Percentiles rank a stretch among this genome's conserved stretches.
Conservation (phyloP, 176 grass and related monocot genomes). For the Puccinellia tenuiflora region DNA sequence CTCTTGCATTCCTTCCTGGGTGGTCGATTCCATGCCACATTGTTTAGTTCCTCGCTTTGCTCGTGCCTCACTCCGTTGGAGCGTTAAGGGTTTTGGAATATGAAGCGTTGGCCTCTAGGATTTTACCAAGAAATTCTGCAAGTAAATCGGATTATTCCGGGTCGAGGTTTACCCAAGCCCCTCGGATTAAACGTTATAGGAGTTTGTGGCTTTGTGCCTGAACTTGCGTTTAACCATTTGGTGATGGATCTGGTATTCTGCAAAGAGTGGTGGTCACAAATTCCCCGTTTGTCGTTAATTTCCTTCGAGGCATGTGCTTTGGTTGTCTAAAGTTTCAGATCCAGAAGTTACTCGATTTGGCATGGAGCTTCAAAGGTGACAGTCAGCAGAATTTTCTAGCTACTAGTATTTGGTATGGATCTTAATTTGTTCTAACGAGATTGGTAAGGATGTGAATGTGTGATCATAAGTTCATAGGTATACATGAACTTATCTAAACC, state of each 20-base stretch:
- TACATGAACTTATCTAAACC: background rate
- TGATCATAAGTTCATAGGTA: background rate
- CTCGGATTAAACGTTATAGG: background rate
- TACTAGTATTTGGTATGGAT: background rate
- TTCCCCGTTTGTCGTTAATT: background rate
- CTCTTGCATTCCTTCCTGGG: background rate
- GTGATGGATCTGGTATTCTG: background rate
- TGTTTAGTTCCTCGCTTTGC: background rate
- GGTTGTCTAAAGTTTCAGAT: background rate
- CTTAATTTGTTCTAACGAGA: background rate
- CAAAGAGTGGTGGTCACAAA: background rate
- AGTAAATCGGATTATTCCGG: background rate
- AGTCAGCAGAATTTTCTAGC: background rate
- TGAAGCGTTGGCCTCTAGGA: background rate
- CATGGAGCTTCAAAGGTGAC: background rate
- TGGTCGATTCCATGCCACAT: background rate
- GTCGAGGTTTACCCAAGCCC: background rate
- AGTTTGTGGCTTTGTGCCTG: background rate
- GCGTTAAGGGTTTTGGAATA: conserved; percentile 16
- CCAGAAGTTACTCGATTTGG: background rate
- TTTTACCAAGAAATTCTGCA: background rate
- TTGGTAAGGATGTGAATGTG: background rate
- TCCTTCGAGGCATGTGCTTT: background rate
- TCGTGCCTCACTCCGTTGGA: background rate
- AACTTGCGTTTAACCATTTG: background rate